Percentiles rank a stretch among this genome's conserved stretches.
phyloP scores from a whole-genome alignment of 2,329 filamentous ascomycete genomes.

The Phaeosphaeria sp. region DNA sequence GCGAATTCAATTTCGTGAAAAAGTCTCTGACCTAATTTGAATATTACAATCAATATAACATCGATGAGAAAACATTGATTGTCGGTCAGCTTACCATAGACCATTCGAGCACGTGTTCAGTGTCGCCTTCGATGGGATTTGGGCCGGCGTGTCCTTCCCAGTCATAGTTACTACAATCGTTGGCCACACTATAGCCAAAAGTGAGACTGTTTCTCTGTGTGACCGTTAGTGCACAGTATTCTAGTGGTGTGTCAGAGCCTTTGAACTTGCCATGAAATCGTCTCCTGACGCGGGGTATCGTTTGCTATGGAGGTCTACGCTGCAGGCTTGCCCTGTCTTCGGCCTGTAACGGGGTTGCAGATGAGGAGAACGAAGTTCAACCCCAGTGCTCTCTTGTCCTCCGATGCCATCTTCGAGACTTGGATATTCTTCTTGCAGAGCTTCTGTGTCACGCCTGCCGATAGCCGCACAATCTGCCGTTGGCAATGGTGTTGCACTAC shows the following conservation, averaged over 20 bases:
- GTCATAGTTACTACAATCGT: conserved; percentile 3
- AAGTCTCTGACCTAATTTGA: neutral
- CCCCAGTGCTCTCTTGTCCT: neutral
- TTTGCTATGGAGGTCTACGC: neutral
- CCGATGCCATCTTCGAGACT: neutral
- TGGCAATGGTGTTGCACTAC: neutral
- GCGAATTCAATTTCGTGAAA: neutral
- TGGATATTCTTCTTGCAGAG: neutral
- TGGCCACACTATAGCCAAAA: neutral
- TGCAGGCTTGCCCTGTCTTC: neutral
- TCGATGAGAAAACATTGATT: too few species aligned
- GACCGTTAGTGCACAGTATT: neutral
- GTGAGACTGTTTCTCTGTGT: neutral
- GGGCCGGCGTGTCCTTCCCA: neutral
- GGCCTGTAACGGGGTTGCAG: neutral
- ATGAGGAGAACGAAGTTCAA: neutral
- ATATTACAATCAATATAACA: too few species aligned
- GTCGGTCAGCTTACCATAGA: conserved; percentile 1
- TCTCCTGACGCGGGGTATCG: neutral
- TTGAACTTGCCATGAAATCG: neutral
- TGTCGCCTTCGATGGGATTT: conserved; percentile 1
- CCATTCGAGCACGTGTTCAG: conserved; percentile 13
- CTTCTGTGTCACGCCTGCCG: neutral
- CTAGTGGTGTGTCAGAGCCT: neutral
- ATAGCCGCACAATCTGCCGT: neutral